These are phyloP conservation scores for Neurospora discreta DNA, from an alignment of 495 filamentous ascomycete genomes.

Conservation along the genomic window DNA sequence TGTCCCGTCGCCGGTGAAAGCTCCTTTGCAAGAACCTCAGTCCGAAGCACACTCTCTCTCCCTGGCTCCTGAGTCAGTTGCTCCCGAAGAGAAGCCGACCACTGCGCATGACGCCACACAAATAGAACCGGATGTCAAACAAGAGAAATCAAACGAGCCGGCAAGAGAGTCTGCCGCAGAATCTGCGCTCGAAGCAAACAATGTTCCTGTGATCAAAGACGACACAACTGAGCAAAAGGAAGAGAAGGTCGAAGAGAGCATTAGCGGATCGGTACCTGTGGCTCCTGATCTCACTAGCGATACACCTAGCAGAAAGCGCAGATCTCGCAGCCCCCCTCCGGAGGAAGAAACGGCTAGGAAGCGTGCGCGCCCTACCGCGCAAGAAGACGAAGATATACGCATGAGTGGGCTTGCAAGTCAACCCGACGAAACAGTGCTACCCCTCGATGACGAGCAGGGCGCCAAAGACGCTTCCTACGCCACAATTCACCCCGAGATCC, in stretches of 20 bases:
- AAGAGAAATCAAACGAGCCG: neutral
- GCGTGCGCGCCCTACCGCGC: conserved; percentile 25
- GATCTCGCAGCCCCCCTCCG: conserved; percentile 56
- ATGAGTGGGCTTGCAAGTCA: neutral
- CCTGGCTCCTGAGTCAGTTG: neutral
- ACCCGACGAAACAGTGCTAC: neutral
- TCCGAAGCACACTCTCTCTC: neutral
- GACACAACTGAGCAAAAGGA: neutral
- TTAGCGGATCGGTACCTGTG: neutral
- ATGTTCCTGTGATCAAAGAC: neutral
- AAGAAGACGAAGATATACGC: conserved; percentile 5
- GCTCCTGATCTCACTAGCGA: conserved; percentile 39
- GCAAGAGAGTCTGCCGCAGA: neutral
- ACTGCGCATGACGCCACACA: neutral
- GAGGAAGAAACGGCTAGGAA: conserved; percentile 32
- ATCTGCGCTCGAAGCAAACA: neutral
- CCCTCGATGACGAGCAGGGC: neutral
- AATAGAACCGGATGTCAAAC: neutral
- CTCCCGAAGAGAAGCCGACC: neutral
- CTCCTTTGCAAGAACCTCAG: neutral
- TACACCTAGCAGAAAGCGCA: conserved; percentile 59
- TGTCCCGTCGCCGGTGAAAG: conserved; percentile 5
- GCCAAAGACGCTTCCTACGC: conserved; percentile 5
- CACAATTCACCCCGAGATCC: conserved; percentile 1
- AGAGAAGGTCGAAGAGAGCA: neutral